Conservation (phyloP, 164 flowering plant genomes). For the Umbellularia californica region DNA sequence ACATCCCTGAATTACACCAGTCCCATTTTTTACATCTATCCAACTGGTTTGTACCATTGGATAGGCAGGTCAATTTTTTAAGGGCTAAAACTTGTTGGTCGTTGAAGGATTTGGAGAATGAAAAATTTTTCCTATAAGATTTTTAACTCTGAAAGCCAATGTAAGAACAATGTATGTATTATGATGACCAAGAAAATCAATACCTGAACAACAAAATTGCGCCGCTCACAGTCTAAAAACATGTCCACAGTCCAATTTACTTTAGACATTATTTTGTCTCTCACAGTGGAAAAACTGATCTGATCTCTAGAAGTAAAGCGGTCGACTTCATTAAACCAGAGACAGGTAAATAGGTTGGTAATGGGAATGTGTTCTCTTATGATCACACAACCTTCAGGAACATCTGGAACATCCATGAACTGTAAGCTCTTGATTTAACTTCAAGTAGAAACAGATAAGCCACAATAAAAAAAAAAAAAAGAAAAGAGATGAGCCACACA, state of each 20-base stretch:
- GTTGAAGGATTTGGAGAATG: no score
- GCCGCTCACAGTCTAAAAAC: constrained; percentile 93
- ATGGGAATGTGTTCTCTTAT: constrained; percentile 83
- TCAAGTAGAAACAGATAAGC: not conserved
- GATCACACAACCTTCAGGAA: constrained; percentile 96
- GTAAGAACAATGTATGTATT: no score
- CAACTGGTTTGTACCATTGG: no score
- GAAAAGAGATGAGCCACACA: constrained; percentile 11
- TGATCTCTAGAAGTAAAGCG: constrained; percentile 95
- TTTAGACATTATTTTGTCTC: constrained; percentile 70
- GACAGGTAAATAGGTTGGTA: constrained; percentile 82
- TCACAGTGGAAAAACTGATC: constrained; percentile 80
- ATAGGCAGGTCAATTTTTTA: no score
- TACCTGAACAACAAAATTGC: constrained; percentile 94
- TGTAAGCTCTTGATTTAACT: not conserved
- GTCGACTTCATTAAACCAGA: constrained; percentile 98
- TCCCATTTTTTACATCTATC: no score
- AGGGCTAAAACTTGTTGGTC: no score
- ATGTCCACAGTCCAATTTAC: constrained; percentile 66
- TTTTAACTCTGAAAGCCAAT: no score
- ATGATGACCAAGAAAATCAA: no score
- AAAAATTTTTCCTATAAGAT: no score
- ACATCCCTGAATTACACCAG: no score
- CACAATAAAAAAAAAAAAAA: not conserved
- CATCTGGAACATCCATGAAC: constrained; percentile 48